A percentile compares a stretch with the other conserved stretches of the same genome.
Conservation (phyloP, 768 basidiomycete genomes). For the Termitomyces sp. region DNA sequence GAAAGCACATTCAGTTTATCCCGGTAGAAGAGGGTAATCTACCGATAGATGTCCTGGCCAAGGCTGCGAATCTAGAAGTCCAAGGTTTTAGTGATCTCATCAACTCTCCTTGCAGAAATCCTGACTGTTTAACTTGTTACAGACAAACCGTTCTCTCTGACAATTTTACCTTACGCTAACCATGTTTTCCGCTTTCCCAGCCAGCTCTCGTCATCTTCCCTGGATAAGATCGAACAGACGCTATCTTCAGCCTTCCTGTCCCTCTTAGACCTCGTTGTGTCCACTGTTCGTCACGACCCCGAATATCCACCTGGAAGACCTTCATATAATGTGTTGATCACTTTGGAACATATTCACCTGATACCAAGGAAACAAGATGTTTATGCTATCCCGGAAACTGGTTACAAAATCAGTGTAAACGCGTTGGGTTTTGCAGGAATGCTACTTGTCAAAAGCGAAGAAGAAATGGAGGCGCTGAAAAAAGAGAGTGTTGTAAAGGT, state of each 20-base stretch:
- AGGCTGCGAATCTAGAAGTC: conserved; percentile 51
- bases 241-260: conserved; percentile 63
- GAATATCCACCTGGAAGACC: conserved; percentile 60
- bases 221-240: conserved; percentile 43
- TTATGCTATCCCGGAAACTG: conserved; percentile 48
- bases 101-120: not conserved
- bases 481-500: conserved; percentile 61
- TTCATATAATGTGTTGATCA: conserved; percentile 83
- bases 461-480: conserved; percentile 68
- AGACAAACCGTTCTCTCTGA: conserved; percentile 75
- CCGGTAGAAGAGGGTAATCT: conserved; percentile 63
- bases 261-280: conserved; percentile 75
- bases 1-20: conserved; percentile 90
- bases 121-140: conserved; percentile 6
- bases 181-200: conserved; percentile 64
- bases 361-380: conserved; percentile 73
- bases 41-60: conserved; percentile 74
- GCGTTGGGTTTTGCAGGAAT: conserved; percentile 88
- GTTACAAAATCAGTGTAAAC: conserved; percentile 71
- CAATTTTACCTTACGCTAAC: conserved; percentile 73
- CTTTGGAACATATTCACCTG: conserved; percentile 79
- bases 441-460: conserved; percentile 81
- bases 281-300: conserved; percentile 65
- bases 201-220: conserved; percentile 31
- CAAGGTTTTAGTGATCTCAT: conserved; percentile 36